These are phyloP conservation scores for Komagataella phaffii DNA, from an alignment of 805 yeast genomes.

Conservation along the genomic window DNA sequence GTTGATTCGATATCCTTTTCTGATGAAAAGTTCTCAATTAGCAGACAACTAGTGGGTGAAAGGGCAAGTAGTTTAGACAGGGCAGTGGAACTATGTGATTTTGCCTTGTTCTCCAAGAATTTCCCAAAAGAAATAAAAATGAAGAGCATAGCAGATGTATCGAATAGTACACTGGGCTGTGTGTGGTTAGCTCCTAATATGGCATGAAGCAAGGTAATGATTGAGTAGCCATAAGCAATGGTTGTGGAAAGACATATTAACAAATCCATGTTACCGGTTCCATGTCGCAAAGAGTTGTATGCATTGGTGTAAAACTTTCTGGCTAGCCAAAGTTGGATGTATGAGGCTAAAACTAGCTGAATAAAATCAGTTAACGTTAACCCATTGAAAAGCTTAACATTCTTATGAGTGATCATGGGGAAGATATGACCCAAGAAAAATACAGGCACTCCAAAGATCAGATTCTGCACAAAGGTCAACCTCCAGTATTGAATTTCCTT, in stretches of 20 bases:
- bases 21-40: constrained; percentile 28
- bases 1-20: constrained; percentile 1
- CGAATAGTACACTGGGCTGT: constrained; percentile 68
- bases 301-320: constrained; percentile 52
- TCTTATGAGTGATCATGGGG: constrained; percentile 20
- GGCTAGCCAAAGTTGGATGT: constrained; percentile 59
- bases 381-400: constrained; percentile 30
- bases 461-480: constrained; percentile 33
- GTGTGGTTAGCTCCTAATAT: constrained; percentile 25
- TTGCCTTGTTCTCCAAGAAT: constrained; percentile 82
- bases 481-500: constrained; percentile 70
- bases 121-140: constrained; percentile 82
- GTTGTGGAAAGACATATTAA: constrained; percentile 73
- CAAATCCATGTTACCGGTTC: constrained; percentile 85
- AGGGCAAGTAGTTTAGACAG: constrained; percentile 68
- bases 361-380: constrained; percentile 50
- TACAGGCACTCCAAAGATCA: constrained; percentile 52
- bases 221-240: constrained; percentile 65
- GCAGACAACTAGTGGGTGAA: constrained; percentile 64
- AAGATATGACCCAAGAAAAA: constrained; percentile 32
- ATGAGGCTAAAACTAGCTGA: constrained; percentile 41
- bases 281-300: constrained; percentile 48
- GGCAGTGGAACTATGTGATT: constrained; percentile 87
- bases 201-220: constrained; percentile 41
- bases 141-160: constrained; percentile 76